Conservation (phyloP, 768 basidiomycete species). For the Suillus fuscotomentosus region DNA sequence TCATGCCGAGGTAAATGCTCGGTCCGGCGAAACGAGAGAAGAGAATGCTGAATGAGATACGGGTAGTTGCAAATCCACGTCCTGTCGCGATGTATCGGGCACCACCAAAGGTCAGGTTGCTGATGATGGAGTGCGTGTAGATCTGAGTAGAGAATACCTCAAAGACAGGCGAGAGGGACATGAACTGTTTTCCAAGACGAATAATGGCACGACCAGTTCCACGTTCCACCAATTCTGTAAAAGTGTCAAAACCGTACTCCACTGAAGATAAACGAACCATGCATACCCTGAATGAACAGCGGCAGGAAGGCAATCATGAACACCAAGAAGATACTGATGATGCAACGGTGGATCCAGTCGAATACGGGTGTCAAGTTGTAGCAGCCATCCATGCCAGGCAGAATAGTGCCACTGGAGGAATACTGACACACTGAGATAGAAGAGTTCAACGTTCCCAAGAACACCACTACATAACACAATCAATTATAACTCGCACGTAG, state of each 20-base stretch:
- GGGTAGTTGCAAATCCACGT: slow-evolving; percentile 95
- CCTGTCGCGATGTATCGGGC: slow-evolving; percentile 99
- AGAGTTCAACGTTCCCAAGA: slow-evolving; percentile 89
- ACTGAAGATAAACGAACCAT: neutral
- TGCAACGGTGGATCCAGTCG: slow-evolving; percentile 93
- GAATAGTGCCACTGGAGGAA: slow-evolving; percentile 64
- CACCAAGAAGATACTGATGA: slow-evolving; percentile 97
- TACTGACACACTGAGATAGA: slow-evolving; percentile 80
- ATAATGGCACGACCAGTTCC: slow-evolving; percentile 90
- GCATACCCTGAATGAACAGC: slow-evolving; percentile 88
- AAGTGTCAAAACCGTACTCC: slow-evolving; percentile 13
- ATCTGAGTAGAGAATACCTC: slow-evolving; percentile 99
- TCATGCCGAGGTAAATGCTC: slow-evolving; percentile 95
- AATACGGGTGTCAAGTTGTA: slow-evolving; percentile 94
- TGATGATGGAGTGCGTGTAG: slow-evolving; percentile 95
- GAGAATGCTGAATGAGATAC: slow-evolving; percentile 91
- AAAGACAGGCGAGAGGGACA: slow-evolving; percentile 92
- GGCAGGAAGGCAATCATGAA: slow-evolving; percentile 97
- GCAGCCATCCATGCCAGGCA: slow-evolving; percentile 82
- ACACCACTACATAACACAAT: slow-evolving; percentile 65
- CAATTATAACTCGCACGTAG: slow-evolving; percentile 10
- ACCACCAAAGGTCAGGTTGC: slow-evolving; percentile 96
- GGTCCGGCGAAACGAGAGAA: slow-evolving; percentile 99
- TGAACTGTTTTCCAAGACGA: slow-evolving; percentile 91
- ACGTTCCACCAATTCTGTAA: slow-evolving; percentile 87